Base-by-base conservation (phyloP, 1,284 basidiomycete genomes). In the Neonothopanus nambi region DNA sequence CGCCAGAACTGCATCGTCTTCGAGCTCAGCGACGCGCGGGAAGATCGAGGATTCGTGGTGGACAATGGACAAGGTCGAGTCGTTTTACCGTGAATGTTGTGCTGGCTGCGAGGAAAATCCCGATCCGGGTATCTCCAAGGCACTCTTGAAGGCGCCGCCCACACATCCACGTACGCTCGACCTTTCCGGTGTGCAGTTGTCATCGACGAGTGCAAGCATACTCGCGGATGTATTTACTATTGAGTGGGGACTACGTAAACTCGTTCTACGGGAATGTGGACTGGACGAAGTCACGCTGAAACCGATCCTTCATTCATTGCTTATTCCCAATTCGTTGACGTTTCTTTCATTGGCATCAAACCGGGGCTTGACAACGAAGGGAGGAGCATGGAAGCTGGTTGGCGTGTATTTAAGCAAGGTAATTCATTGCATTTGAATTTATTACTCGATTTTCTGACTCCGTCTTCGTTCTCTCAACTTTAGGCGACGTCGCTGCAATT, bases 301-400 rank as follows among this genome's bases (percentile, higher is more conserved):
- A 72, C 91, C 92, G 0, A 85, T 98, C 17, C 75, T 98, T 0
- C 95, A 98, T 66, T 85, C 94, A 0, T 79, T 99, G 1, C 82
- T 98, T 49, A 90, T 98, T 44, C 90, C 91, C 17, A 84, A 85
- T 18, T 85, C 86, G 0, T 75, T 98, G 26, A 89, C 89, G 1
- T 91, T 89, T 61, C 77, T 98, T 20, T 94, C 91, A 8, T 74
- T 99, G 18, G 89, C 93, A 2, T 91, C 91, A 18, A 98, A 98
- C 67, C 79, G 85, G 63, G 49, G 49, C 4, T 23, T 51, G n/a
- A 35, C 30, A 11, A 24, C 30, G 17, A 51, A 51, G 17, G 36
- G 12, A 18, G 7, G 23, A 7, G 41, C 33, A 23, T 39, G 48
- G n/a, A 42, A 85, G 48, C 73, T 93, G 3, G 75, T 99, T 18